These are phyloP conservation scores for Paecilomyces fulvus DNA, from an alignment of 2,329 filamentous ascomycete genomes.

Conservation along the genomic window DNA sequence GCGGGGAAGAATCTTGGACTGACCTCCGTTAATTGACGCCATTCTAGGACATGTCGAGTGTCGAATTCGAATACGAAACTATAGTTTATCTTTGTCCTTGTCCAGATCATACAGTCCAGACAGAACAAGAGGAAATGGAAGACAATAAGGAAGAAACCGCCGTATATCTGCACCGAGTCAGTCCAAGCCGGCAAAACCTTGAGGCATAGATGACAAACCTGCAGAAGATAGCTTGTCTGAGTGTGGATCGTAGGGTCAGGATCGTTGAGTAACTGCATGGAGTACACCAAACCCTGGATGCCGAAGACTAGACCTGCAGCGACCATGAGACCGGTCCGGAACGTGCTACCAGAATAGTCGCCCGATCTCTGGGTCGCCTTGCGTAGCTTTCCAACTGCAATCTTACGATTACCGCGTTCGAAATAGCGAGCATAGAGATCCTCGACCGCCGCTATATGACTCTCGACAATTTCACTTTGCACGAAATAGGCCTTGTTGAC, in stretches of 20 bases:
- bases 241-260: constrained; percentile 40
- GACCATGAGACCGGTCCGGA: constrained; percentile 57
- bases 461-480: constrained; percentile 74
- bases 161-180: constrained; percentile 62
- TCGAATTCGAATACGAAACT: constrained; percentile 96
- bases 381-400: constrained; percentile 79
- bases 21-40: constrained; percentile 73
- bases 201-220: constrained; percentile 31
- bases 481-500: constrained; percentile 90
- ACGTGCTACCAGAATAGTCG: constrained; percentile 51
- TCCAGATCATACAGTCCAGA: constrained; percentile 76
- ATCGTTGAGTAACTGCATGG: constrained; percentile 42
- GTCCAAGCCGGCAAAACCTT: constrained; percentile 5
- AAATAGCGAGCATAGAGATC: constrained; percentile 94
- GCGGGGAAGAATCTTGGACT: constrained; percentile 9
- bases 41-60: constrained; percentile 74
- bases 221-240: constrained; percentile 62
- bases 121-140: constrained; percentile 78
- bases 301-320: constrained; percentile 59
- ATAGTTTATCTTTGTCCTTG: constrained; percentile 82
- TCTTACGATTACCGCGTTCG: constrained; percentile 84
- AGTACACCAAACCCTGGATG: constrained; percentile 58
- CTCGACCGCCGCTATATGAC: constrained; percentile 70
- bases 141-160: constrained; percentile 78
- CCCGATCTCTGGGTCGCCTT: constrained; percentile 54